Conservation (phyloP, 345 rosid genomes). For the Boechera retrofracta region DNA sequence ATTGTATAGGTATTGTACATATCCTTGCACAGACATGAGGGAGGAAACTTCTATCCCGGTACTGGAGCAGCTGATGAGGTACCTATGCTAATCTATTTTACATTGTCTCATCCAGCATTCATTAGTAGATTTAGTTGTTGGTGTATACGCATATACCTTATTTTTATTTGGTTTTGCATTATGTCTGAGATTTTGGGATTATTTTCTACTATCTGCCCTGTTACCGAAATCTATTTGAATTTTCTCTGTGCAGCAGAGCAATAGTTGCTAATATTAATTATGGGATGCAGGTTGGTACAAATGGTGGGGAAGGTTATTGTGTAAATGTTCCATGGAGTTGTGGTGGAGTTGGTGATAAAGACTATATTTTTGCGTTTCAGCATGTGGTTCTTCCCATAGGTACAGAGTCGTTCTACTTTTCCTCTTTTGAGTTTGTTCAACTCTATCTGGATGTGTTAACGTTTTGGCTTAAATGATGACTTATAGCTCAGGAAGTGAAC, state of each 20-base stretch:
- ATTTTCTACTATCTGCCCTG: background rate
- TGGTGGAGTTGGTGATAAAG: conserved; percentile 93
- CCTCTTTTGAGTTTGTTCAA: conserved; percentile 19
- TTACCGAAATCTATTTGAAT: background rate
- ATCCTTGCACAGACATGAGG: conserved; percentile 94
- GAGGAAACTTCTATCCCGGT: conserved; percentile 89
- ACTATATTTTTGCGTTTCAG: conserved; percentile 91
- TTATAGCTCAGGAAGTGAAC: conserved; percentile 24
- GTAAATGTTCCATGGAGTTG: conserved; percentile 98
- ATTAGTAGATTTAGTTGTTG: conserved; percentile 5
- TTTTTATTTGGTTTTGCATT: background rate
- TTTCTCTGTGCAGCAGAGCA: conserved; percentile 3
- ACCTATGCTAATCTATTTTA: conserved; percentile 23
- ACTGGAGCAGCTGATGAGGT: conserved; percentile 95
- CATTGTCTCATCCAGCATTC: conserved; percentile 5
- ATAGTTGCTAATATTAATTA: conserved; percentile 26
- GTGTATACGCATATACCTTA: background rate
- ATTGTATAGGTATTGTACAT: conserved; percentile 76
- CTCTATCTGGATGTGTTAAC: conserved; percentile 4
- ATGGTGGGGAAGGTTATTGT: conserved; percentile 93
- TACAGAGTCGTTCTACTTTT: conserved; percentile 25
- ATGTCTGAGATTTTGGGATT: background rate
- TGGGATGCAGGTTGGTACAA: conserved; percentile 71
- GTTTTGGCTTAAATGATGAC: conserved; percentile 21
- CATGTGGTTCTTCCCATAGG: conserved; percentile 95